Conservation (phyloP, 768 basidiomycete genomes). For the Hypsizygus marmoreus region DNA sequence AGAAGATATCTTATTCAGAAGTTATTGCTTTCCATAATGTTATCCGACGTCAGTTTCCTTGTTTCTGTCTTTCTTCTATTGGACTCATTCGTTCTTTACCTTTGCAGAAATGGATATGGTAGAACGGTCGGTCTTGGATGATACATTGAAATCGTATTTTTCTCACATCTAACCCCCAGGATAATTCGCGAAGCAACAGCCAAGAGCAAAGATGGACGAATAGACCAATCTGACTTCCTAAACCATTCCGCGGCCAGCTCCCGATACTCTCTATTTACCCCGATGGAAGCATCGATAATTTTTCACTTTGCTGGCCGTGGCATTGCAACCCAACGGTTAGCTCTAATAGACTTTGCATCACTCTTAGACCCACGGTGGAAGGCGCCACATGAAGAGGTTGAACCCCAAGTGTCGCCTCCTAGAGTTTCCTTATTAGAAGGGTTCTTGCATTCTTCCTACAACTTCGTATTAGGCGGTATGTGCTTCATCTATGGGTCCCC, state of each 20-base stretch:
- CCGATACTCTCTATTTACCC: conserved; percentile 93
- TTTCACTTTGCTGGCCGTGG: conserved; percentile 97
- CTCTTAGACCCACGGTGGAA: conserved; percentile 89
- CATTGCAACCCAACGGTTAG: conserved; percentile 64
- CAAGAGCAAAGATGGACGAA: conserved; percentile 92
- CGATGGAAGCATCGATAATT: conserved; percentile 97
- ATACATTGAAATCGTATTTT: conserved; percentile 5
- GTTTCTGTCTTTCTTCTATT: not conserved
- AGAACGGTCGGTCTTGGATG: conserved; percentile 59
- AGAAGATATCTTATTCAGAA: conserved; percentile 94
- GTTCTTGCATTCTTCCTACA: conserved; percentile 75
- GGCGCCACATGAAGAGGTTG: conserved; percentile 60
- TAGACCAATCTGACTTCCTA: conserved; percentile 94
- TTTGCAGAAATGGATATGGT: conserved; percentile 91
- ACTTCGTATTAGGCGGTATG: conserved; percentile 82
- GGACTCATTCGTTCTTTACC: conserved; percentile 1
- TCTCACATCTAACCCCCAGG: conserved; percentile 34
- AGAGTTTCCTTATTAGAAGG: conserved; percentile 51
- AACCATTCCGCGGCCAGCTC: conserved; percentile 84
- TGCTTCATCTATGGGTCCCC: conserved; percentile 2
- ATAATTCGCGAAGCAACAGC: conserved; percentile 89
- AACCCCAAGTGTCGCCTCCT: conserved; percentile 29
- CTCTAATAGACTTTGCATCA: conserved; percentile 90
- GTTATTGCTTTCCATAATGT: conserved; percentile 98
- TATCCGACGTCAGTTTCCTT: conserved; percentile 64